Evolutionary conservation across 176 grass and related monocot genomes (phyloP).

Genomic region (Bothriochloa decipiens): DNA sequence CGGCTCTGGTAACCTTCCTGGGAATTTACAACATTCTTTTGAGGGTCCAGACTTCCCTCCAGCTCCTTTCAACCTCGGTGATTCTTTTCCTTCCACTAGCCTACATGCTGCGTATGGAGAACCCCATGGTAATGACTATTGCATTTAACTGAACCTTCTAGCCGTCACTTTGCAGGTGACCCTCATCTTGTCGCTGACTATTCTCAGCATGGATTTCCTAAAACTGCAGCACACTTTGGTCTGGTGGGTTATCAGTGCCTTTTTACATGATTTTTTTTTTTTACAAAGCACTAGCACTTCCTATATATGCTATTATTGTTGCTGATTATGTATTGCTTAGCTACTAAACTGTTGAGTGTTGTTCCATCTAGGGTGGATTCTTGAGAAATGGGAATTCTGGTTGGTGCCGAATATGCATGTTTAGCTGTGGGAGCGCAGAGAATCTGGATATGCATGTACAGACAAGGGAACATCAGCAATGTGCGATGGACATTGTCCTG

Average conservation of each 20-base stretch:
- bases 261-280: conserved; percentile 16
- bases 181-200: conserved; percentile 44
- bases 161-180: conserved; percentile 44
- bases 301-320: conserved; percentile 38
- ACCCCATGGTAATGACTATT: conserved; percentile 32
- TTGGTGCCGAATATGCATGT: conserved; percentile 89
- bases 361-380: conserved; percentile 43
- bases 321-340: neutral
- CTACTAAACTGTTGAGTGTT: conserved; percentile 24
- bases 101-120: conserved; percentile 30
- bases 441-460: conserved; percentile 82
- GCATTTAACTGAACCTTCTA: conserved; percentile 50
- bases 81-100: conserved; percentile 44
- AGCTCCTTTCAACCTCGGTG: conserved; percentile 46
- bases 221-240: conserved; percentile 51
- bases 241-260: conserved; percentile 50
- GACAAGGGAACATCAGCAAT: conserved; percentile 88
- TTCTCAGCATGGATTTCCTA: conserved; percentile 59
- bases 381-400: conserved; percentile 65
- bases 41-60: conserved; percentile 48
- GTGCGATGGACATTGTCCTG: conserved; percentile 82
- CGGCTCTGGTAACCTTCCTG: conserved; percentile 50
- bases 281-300: neutral
- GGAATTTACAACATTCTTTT: conserved; percentile 46
- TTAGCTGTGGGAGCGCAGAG: conserved; percentile 82